phyloP scores from a whole-genome alignment of 805 yeast genomes.

The Candida saitoana region DNA sequence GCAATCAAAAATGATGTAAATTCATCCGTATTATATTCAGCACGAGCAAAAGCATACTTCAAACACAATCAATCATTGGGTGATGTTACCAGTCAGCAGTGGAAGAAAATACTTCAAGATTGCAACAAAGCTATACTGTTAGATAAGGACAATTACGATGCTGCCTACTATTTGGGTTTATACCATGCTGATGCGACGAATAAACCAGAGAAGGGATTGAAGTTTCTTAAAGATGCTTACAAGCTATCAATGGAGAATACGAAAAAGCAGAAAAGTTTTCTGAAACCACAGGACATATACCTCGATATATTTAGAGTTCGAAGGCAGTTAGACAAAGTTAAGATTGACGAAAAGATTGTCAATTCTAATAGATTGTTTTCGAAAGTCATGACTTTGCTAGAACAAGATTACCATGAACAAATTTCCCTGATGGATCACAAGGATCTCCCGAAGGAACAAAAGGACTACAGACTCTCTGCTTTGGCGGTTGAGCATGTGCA shows the following conservation, averaged over 20 bases:
- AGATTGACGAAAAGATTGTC: constrained; percentile 5
- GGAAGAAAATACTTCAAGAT: constrained; percentile 13
- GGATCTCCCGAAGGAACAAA: constrained; percentile 2
- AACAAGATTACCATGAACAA: constrained; percentile 11
- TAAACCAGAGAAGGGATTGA: constrained; percentile 9
- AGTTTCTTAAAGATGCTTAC: constrained; percentile 11
- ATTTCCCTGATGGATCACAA: constrained; percentile 5
- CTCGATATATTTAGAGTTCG: constrained; percentile 9
- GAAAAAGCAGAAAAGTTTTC: constrained; percentile 10
- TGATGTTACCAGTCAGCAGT: constrained; percentile 5
- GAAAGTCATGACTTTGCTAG: constrained; percentile 7
- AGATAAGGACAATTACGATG: constrained; percentile 15
- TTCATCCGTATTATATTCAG: constrained; percentile 8
- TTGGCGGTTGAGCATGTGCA: constrained; percentile 8
- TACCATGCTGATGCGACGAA: constrained; percentile 7
- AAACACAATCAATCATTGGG: background rate
- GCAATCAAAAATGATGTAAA: constrained; percentile 12
- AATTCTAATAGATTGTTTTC: constrained; percentile 9
- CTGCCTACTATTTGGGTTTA: constrained; percentile 11
- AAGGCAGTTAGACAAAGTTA: constrained; percentile 4
- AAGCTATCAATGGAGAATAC: constrained; percentile 10
- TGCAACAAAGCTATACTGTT: constrained; percentile 11
- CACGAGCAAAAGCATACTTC: constrained; percentile 14
- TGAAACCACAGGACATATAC: constrained; percentile 14
- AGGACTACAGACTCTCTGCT: constrained; percentile 6